These are phyloP conservation scores for Whalleya microplaca DNA, from an alignment of 2,329 filamentous ascomycete genomes.

Conservation along the genomic window DNA sequence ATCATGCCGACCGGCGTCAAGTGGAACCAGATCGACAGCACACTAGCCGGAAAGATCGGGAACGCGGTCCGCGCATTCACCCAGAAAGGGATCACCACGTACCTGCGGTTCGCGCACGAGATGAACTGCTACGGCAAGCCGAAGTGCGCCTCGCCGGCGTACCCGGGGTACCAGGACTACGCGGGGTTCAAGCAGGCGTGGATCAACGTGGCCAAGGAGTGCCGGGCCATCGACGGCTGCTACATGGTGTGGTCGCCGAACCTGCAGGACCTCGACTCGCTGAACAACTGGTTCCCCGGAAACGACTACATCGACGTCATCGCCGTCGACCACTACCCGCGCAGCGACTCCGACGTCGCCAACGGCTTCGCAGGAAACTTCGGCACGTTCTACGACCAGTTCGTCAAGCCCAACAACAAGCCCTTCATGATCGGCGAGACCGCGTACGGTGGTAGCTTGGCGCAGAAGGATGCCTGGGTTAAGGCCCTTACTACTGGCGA, in stretches of 20 bases:
- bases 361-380: slow-evolving; percentile 6
- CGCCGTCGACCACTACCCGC: slow-evolving; percentile 20
- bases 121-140: slow-evolving; percentile 26
- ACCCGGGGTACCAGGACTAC: slow-evolving; percentile 14
- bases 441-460: slow-evolving; percentile 6
- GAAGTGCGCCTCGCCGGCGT: slow-evolving; percentile 7
- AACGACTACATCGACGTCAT: slow-evolving; percentile 23
- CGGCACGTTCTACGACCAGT: slow-evolving; percentile 7
- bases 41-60: slow-evolving; percentile 16
- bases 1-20: slow-evolving; percentile 28
- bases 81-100: slow-evolving; percentile 19
- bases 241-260: slow-evolving; percentile 26
- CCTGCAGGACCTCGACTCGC: slow-evolving; percentile 13
- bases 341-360: neutral
- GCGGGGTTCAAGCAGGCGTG: slow-evolving; percentile 19
- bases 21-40: slow-evolving; percentile 14
- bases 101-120: slow-evolving; percentile 28
- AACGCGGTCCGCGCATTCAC: slow-evolving; percentile 17
- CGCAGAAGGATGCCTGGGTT: slow-evolving; percentile 11
- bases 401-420: slow-evolving; percentile 11
- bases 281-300: slow-evolving; percentile 25
- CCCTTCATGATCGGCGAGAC: slow-evolving; percentile 18
- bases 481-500: slow-evolving; percentile 7
- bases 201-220: slow-evolving; percentile 15
- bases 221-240: slow-evolving; percentile 13